Evolutionary conservation across 306 rosid genomes (phyloP).

Genomic region (Cucurbita moschata): DNA sequence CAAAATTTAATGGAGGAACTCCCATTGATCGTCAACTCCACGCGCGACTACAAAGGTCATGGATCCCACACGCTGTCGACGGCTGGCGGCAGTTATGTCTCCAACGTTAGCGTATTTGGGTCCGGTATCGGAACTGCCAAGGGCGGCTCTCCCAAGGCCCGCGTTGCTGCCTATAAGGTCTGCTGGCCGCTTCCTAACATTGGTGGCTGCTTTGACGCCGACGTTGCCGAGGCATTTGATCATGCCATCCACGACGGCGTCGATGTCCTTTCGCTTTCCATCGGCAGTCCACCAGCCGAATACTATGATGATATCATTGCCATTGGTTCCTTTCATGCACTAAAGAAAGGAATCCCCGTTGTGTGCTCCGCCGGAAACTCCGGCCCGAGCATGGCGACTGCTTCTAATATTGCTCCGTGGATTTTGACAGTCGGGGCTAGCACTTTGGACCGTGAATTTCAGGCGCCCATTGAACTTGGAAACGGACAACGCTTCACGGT

Average conservation of each 20-base stretch:
- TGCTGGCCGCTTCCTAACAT: conserved; percentile 33
- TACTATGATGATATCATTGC: conserved; percentile 25
- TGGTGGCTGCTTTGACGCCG: conserved; percentile 38
- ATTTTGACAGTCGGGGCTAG: conserved; percentile 62
- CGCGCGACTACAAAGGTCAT: conserved; percentile 43
- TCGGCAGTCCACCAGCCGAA: conserved; percentile 14
- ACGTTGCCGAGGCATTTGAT: conserved; percentile 47
- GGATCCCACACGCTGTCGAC: conserved; percentile 81
- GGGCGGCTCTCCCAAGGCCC: conserved; percentile 67
- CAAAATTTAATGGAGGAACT: background rate
- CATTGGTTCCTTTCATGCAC: conserved; percentile 56
- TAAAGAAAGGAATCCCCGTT: conserved; percentile 30
- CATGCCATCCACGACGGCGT: conserved; percentile 33
- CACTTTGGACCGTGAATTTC: conserved; percentile 44
- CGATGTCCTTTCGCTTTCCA: conserved; percentile 15
- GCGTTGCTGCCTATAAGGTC: conserved; percentile 56
- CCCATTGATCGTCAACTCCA: conserved; percentile 8
- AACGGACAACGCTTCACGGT: conserved; percentile 39
- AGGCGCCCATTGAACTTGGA: conserved; percentile 26
- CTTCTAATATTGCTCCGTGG: conserved; percentile 57
- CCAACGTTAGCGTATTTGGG: conserved; percentile 32
- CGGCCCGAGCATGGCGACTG: conserved; percentile 31
- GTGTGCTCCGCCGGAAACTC: conserved; percentile 50
- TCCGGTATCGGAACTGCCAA: conserved; percentile 53
- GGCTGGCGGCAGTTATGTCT: conserved; percentile 45